These are phyloP conservation scores for Gonium pectorale DNA, from an alignment of 139 green algal species.

Conservation along the genomic window DNA sequence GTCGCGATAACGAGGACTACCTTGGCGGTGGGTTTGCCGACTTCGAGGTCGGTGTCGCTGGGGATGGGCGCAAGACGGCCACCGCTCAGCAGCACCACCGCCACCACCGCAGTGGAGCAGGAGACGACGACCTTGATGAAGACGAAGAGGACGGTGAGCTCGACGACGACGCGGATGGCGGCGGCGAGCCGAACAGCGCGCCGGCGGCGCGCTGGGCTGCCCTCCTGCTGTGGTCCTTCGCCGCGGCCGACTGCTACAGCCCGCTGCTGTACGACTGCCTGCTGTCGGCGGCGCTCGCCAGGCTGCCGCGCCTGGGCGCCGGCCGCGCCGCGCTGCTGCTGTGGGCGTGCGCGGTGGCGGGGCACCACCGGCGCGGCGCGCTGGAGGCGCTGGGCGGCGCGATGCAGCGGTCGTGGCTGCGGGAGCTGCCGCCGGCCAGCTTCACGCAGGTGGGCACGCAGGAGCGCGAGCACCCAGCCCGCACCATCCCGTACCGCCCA, in stretches of 20 bases:
- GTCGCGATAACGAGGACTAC: no score
- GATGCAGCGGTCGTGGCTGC: neutral
- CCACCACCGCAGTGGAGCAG: neutral
- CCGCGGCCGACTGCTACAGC: slow-evolving; percentile 34
- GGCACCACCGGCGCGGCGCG: slow-evolving; percentile 27
- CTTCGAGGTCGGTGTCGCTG: no score
- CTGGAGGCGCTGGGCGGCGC: slow-evolving; percentile 17
- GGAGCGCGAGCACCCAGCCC: no score
- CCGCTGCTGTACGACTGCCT: slow-evolving; percentile 24
- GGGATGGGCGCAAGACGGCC: no score
- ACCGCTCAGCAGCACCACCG: no score
- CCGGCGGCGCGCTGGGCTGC: slow-evolving; percentile 17
- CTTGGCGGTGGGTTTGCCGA: no score
- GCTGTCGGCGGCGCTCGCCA: neutral
- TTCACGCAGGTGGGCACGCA: slow-evolving; percentile 17
- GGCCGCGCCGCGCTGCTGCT: slow-evolving; percentile 26
- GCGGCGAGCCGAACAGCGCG: neutral
- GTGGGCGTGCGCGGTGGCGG: slow-evolving; percentile 38
- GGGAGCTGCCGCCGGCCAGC: slow-evolving; percentile 22
- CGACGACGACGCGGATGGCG: neutral
- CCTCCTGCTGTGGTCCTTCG: slow-evolving; percentile 37
- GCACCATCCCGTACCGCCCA: no score
- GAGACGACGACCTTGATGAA: neutral
- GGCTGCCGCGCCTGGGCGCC: slow-evolving; percentile 3
- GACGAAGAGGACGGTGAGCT: neutral